phyloP scores from a whole-genome alignment of 106 monocot species.

The Allium fistulosum region DNA sequence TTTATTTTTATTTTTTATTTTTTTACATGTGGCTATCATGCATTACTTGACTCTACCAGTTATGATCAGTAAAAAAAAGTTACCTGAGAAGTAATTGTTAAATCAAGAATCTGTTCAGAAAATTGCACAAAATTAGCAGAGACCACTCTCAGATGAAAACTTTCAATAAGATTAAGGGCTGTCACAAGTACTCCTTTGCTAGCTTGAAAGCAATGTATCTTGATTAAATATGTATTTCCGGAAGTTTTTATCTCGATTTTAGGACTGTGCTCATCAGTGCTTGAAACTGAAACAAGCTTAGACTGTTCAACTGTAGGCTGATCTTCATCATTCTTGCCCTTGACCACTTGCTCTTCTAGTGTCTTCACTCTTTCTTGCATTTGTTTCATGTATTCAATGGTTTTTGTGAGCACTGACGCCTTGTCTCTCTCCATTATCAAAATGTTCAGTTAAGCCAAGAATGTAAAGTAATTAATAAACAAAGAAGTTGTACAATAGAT shows the following conservation, averaged over 20 bases:
- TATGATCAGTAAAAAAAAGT: not conserved
- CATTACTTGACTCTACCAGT: too few relatives aligned
- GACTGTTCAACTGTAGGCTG: not conserved
- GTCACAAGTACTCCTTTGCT: not conserved
- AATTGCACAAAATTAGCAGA: not conserved
- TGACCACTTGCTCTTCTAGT: not conserved
- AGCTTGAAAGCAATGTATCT: not conserved
- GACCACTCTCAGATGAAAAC: not conserved
- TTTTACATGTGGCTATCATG: too few relatives aligned
- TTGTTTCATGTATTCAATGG: constrained; percentile 2
- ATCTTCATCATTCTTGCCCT: not conserved
- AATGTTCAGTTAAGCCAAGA: not conserved
- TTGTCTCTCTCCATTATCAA: not conserved
- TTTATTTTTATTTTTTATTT: too few relatives aligned
- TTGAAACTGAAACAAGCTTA: not conserved
- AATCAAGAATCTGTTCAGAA: too few relatives aligned
- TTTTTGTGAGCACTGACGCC: not conserved
- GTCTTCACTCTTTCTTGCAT: not conserved
- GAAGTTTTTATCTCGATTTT: not conserved
- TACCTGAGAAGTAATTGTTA: constrained; percentile 3
- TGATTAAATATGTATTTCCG: not conserved
- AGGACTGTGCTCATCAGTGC: not conserved
- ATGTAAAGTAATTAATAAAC: not conserved
- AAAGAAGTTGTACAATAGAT: not conserved
- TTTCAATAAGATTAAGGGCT: not conserved